Percentiles rank a stretch among this genome's conserved stretches.
phyloP scores from a whole-genome alignment of 148 eudicot genomes.

The Pouteria glomerata region DNA sequence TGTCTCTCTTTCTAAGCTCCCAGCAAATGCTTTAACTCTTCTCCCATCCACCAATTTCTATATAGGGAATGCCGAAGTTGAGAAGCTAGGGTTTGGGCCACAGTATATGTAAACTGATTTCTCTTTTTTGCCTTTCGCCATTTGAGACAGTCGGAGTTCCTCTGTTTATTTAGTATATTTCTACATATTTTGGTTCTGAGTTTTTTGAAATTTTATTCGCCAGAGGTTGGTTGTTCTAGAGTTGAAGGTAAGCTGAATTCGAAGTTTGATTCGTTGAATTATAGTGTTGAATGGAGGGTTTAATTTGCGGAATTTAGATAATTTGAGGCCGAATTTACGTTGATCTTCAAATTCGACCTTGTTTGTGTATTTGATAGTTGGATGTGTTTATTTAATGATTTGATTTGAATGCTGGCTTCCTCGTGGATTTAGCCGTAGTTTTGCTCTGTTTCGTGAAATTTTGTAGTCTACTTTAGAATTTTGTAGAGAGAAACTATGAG shows the following conservation, averaged over 20 bases:
- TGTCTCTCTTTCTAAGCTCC: slow-evolving; percentile 15
- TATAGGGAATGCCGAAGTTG: slow-evolving; percentile 20
- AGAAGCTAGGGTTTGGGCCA: slow-evolving; percentile 11
- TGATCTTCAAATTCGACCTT: slow-evolving; percentile 4
- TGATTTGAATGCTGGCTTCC: not conserved
- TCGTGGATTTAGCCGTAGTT: not conserved
- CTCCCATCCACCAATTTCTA: slow-evolving; percentile 4
- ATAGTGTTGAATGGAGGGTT: not conserved
- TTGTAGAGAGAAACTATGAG: not conserved
- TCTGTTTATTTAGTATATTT: not conserved
- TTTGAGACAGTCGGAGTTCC: slow-evolving; percentile 2
- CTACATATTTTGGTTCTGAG: not conserved
- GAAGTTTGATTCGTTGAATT: slow-evolving; percentile 1
- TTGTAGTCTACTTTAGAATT: not conserved
- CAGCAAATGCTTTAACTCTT: slow-evolving; percentile 13
- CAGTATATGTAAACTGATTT: not conserved
- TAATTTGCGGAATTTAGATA: not conserved
- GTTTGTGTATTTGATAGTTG: not conserved
- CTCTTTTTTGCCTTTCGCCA: not conserved
- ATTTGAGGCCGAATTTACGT: not conserved
- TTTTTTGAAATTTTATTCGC: not conserved
- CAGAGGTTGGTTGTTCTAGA: not conserved
- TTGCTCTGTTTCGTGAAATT: not conserved
- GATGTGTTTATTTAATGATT: not conserved
- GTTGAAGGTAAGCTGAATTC: slow-evolving; percentile 1